Percentiles rank a stretch among this genome's conserved stretches.
These are phyloP conservation scores for Xylariaceae sp. DNA, from an alignment of 2,329 filamentous ascomycete genomes.

Conservation along the genomic window DNA sequence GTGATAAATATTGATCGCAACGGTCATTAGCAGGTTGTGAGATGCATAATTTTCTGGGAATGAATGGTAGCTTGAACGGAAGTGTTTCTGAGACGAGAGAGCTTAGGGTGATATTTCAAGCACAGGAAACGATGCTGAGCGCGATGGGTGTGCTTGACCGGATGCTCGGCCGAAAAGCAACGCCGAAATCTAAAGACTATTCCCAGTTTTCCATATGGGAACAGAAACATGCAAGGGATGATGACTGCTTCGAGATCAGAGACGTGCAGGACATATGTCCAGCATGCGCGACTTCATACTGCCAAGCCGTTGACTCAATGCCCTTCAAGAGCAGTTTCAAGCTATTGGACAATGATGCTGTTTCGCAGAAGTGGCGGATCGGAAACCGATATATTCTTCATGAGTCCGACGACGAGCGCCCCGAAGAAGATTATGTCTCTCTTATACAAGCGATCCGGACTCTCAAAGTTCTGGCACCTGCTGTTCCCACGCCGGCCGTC, in stretches of 20 bases:
- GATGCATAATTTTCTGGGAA: not conserved
- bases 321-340: slow-evolving; percentile 26
- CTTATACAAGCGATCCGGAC: slow-evolving; percentile 19
- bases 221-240: not conserved
- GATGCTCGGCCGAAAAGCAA: slow-evolving; percentile 5
- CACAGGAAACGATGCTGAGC: not conserved
- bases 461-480: slow-evolving; percentile 9
- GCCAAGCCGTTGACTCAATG: slow-evolving; percentile 24
- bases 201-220: not conserved
- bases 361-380: slow-evolving; percentile 26
- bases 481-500: slow-evolving; percentile 24
- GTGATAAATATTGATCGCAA: no score
- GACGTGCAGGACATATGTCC: slow-evolving; percentile 26
- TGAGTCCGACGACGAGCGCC: slow-evolving; percentile 21
- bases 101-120: not conserved
- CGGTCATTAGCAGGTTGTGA: no score
- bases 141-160: no score
- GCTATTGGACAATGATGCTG: slow-evolving; percentile 25
- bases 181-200: not conserved
- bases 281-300: slow-evolving; percentile 27
- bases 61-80: not conserved
- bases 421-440: slow-evolving; percentile 18
- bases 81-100: not conserved
- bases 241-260: slow-evolving; percentile 22
- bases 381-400: slow-evolving; percentile 26